Evolutionary conservation across 306 rosid genomes (phyloP), one percentile per base, ranked within the genome.

Genomic region (Cicer chorassanicum): DNA sequence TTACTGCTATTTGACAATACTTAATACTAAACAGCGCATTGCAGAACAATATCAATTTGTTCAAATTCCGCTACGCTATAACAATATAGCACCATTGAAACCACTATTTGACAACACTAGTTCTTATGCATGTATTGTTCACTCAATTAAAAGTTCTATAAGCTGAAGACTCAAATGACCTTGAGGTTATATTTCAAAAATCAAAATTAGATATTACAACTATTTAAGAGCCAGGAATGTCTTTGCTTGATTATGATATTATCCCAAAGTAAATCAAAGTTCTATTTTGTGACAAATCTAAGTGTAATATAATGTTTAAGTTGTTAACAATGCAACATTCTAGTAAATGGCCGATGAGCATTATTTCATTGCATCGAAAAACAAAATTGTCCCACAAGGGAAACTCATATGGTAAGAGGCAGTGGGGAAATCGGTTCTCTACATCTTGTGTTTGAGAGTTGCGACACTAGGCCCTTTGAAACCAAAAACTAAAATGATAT

Each of bases 401-500:
- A 21, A 21, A 21, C 29, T 21, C 29, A 1, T 21, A 21, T 21
- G 3, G 29, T 21, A 21, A 21, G 2, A 21, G 29, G 29, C 29
- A 24, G 34, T 4, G 3, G 34, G 34, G 34, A 24, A 24, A 24
- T 24, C 4, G 34, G 34, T 24, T 24, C 4, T 24, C 34, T 24
- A 24, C 34, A 24, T 24, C 34, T 24, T 24, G 2, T 3, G 34
- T 24, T 24, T 24, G 34, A 24, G 34, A 24, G 34, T 24, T 24
- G 0, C 34, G 34, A 24, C 34, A 1, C 34, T 24, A 24, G 34
- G 34, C 34, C 3, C 4, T 24, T 24, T 24, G 34, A 24, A 24
- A 24, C 3, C 34, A 24, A 24, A 24, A 24, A 24, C 21, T 36
- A 54, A 81, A 80, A 76, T 29, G 77, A 44, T 54, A 64, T 38